phyloP scores from a whole-genome alignment of 2,329 filamentous ascomycete genomes.

The Monosporascus sp. region DNA sequence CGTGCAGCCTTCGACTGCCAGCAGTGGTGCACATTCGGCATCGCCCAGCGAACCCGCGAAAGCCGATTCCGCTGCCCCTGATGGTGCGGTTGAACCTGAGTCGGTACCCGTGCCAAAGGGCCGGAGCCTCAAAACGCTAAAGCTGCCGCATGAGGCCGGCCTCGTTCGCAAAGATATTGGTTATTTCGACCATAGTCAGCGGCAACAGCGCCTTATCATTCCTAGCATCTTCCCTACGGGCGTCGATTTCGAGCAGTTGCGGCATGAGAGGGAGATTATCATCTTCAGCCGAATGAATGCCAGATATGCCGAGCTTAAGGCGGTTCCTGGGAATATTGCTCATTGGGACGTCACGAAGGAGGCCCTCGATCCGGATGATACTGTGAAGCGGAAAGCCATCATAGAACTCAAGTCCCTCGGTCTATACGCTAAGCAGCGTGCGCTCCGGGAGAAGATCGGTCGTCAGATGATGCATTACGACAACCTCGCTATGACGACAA shows the following conservation, averaged over 20 bases:
- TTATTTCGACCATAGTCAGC: slow-evolving; percentile 72
- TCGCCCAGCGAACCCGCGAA: slow-evolving; percentile 28
- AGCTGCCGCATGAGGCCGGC: slow-evolving; percentile 61
- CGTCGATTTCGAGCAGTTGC: slow-evolving; percentile 78
- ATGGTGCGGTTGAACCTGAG: slow-evolving; percentile 25
- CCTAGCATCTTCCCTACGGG: slow-evolving; percentile 86
- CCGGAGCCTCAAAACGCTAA: slow-evolving; percentile 65
- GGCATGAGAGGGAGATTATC: slow-evolving; percentile 81
- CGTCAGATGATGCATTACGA: slow-evolving; percentile 93
- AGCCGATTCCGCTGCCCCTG: slow-evolving; percentile 27
- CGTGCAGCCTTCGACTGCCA: slow-evolving; percentile 31
- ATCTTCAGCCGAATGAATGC: slow-evolving; percentile 87
- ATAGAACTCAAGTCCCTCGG: slow-evolving; percentile 93
- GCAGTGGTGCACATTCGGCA: slow-evolving; percentile 37
- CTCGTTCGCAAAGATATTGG: slow-evolving; percentile 58
- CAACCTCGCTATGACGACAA: slow-evolving; percentile 95
- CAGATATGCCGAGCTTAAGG: slow-evolving; percentile 77
- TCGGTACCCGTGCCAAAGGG: slow-evolving; percentile 32
- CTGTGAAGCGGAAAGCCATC: slow-evolving; percentile 79
- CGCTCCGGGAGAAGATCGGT: slow-evolving; percentile 79
- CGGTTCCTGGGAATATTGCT: slow-evolving; percentile 76
- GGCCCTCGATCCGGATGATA: slow-evolving; percentile 65
- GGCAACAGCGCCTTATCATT: slow-evolving; percentile 72
- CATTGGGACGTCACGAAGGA: slow-evolving; percentile 79
- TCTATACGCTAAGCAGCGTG: slow-evolving; percentile 82